phyloP scores from a whole-genome alignment of 1,284 basidiomycete species.

The Clitocybe nebularis region DNA sequence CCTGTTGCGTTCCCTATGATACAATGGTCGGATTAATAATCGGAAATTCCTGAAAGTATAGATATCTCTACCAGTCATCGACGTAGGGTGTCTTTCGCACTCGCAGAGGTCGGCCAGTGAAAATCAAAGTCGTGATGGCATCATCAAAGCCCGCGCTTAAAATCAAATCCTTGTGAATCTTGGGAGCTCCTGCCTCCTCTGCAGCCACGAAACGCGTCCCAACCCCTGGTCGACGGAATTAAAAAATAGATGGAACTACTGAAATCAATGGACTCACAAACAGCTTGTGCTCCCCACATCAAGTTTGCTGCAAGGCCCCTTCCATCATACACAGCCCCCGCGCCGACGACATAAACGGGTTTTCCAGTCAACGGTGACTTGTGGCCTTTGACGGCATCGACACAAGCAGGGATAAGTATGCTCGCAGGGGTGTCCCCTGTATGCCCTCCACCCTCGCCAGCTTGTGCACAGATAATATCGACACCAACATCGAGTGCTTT shows the following conservation, averaged over 20 bases:
- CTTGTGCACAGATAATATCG: slow-evolving; percentile 88
- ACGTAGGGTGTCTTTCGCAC: slow-evolving; percentile 81
- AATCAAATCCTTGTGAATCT: slow-evolving; percentile 77
- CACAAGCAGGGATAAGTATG: slow-evolving; percentile 82
- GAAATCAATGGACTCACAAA: slow-evolving; percentile 56
- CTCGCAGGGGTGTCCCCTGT: slow-evolving; percentile 72
- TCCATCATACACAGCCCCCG: slow-evolving; percentile 85
- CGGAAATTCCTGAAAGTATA: slow-evolving; percentile 2
- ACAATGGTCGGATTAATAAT: slow-evolving; percentile 2
- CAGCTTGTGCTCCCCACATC: slow-evolving; percentile 78
- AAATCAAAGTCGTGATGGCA: slow-evolving; percentile 77
- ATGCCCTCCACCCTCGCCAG: slow-evolving; percentile 84
- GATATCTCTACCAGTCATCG: slow-evolving; percentile 58
- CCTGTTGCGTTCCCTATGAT: slow-evolving; percentile 48
- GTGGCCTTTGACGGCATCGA: slow-evolving; percentile 72
- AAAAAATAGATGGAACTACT: slow-evolving; percentile 2
- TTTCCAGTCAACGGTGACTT: slow-evolving; percentile 76
- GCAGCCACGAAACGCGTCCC: slow-evolving; percentile 88
- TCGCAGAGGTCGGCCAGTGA: slow-evolving; percentile 83
- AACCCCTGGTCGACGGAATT: slow-evolving; percentile 39
- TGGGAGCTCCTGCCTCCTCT: slow-evolving; percentile 76
- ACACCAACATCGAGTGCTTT: slow-evolving; percentile 80
- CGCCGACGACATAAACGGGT: slow-evolving; percentile 80
- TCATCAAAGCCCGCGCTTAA: slow-evolving; percentile 67
- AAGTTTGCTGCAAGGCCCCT: slow-evolving; percentile 83